Base-by-base conservation (phyloP, 2,329 filamentous ascomycete species). In the Curvularia spicifera region DNA sequence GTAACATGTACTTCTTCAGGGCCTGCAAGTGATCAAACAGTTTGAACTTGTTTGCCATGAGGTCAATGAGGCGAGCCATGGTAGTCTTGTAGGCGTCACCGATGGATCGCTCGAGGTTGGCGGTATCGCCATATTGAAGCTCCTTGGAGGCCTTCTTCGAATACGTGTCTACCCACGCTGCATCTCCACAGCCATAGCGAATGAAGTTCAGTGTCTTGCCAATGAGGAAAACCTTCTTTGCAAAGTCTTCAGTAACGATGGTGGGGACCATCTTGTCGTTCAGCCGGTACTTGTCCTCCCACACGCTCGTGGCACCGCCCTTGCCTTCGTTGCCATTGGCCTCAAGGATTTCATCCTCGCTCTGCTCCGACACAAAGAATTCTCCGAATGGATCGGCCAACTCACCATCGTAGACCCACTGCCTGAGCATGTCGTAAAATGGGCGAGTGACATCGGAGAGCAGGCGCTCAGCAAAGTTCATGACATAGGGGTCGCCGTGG, bases 131-230 rank as follows among this genome's bases (percentile, higher is more conserved):
- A 72, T 99, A 98, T 48, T 87, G 87, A 33, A 99, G 83, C 77
- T 97, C 92, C 77, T 95, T 96, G 9, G 93, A 97, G 1, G 93
- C 91, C 49, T 89, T 89, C 73, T 96, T 97, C 28, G 93, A 97
- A 78, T 99, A 98, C 31, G 89, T 89, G 72, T 97, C 93, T 1
- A 99, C 95, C 95, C 95, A 99, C 31, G 89, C 87, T 24, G 93
- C 91, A 75, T 99, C 96, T 8, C 90, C 90, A 74, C 95, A 99
- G 66, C 93, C 94, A 77, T 97, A 93, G 24, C 95, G 89, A 74
- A 99, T 97, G 78, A 99, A 99, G 77, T 99, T 99, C 53, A 99
- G 84, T 4, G 93, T 97, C 77, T 99, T 99, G 56, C 95, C 95
- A 68, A 99, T 99, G 7, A 99, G 81, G 70, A 98, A 98, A 5